phyloP scores from a whole-genome alignment of 495 filamentous ascomycete genomes.

The Xylaria bambusicola region DNA sequence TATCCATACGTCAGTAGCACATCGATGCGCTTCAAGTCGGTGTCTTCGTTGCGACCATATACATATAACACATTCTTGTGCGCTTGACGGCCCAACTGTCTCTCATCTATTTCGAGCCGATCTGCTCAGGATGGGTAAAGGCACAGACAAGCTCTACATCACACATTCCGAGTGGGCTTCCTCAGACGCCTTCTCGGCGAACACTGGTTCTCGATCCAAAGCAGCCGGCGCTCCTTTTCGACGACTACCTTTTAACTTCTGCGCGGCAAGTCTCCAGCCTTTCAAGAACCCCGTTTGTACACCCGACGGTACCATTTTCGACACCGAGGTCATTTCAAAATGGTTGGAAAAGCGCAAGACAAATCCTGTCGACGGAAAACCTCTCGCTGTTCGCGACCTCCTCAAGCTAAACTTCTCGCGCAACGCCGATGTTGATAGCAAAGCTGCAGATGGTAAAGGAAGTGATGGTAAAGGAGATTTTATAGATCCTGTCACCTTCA shows the following conservation, averaged over 20 bases:
- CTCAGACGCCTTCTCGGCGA: constrained; percentile 78
- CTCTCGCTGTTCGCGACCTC: constrained; percentile 76
- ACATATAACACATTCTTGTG: too few species aligned
- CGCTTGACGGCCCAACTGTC: too few species aligned
- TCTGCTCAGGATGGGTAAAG: constrained; percentile 45
- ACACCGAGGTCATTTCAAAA: constrained; percentile 80
- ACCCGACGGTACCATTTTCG: constrained; percentile 74
- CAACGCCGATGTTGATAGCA: constrained; percentile 68
- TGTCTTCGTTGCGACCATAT: too few species aligned
- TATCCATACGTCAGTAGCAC: too few species aligned
- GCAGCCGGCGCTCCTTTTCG: constrained; percentile 68
- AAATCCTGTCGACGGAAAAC: constrained; percentile 82
- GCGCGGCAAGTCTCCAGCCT: constrained; percentile 91
- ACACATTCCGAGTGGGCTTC: constrained; percentile 97
- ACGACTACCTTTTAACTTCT: constrained; percentile 96
- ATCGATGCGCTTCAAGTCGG: too few species aligned
- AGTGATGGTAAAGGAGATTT: constrained; percentile 68
- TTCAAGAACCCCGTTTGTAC: constrained; percentile 87
- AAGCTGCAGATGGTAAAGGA: constrained; percentile 38
- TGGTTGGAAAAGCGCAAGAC: constrained; percentile 94
- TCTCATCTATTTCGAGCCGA: too few species aligned
- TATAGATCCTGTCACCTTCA: constrained; percentile 95
- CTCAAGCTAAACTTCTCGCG: constrained; percentile 90
- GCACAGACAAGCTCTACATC: constrained; percentile 81
- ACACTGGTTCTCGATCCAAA: constrained; percentile 57